A percentile compares a stretch with the other conserved stretches of the same genome.
These are phyloP conservation scores for Coelastrella sp. DNA, from an alignment of 139 green algal genomes.

Conservation along the genomic window DNA sequence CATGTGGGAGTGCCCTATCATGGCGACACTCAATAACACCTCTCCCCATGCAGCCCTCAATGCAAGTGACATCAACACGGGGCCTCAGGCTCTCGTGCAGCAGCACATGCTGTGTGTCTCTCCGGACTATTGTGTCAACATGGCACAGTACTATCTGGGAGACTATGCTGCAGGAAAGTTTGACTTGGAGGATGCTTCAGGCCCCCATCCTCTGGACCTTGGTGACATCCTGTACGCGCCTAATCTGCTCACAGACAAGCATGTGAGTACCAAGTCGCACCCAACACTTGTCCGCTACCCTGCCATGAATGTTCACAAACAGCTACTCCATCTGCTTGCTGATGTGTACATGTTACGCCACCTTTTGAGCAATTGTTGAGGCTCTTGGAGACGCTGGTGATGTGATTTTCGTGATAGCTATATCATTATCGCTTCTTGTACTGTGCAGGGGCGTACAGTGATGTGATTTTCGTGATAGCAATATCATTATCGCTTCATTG, in stretches of 20 bases:
- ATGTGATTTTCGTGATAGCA: no score
- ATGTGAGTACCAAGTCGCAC: slow-evolving; percentile 20
- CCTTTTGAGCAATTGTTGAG: no score
- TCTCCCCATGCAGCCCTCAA: background rate
- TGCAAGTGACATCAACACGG: background rate
- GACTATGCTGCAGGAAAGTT: slow-evolving; percentile 32
- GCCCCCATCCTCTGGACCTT: slow-evolving; percentile 63
- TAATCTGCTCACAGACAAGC: slow-evolving; percentile 55
- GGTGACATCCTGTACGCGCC: slow-evolving; percentile 69
- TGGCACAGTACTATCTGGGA: slow-evolving; percentile 52
- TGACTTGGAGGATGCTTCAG: background rate
- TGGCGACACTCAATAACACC: slow-evolving; percentile 40
- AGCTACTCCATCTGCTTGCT: no score
- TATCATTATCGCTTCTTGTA: background rate
- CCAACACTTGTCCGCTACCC: background rate
- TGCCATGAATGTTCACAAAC: background rate
- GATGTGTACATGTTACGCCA: no score
- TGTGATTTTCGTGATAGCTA: no score
- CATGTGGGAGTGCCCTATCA: slow-evolving; percentile 68
- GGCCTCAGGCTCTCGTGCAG: no score
- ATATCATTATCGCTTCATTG: background rate
- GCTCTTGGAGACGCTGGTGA: no score
- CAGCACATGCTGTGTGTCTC: slow-evolving; percentile 55
- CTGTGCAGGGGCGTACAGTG: slow-evolving; percentile 67
- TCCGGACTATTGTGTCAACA: slow-evolving; percentile 68